phyloP scores from a whole-genome alignment of 2,329 filamentous ascomycete species.

The Aspergillus melleus region DNA sequence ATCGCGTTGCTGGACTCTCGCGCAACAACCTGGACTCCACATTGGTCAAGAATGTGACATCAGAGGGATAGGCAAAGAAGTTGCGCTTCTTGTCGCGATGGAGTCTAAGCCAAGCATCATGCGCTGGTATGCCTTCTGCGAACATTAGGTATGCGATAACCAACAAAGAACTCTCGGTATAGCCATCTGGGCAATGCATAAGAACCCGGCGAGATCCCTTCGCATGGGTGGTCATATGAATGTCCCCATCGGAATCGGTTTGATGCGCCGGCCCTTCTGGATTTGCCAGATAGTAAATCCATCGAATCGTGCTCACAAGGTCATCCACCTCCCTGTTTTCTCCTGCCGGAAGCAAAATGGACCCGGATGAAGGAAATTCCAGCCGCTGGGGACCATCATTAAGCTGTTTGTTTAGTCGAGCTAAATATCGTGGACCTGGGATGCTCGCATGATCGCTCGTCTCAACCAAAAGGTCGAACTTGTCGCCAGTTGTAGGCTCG shows the following conservation, averaged over 20 bases:
- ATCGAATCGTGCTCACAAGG: slow-evolving; percentile 81
- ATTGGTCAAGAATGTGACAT: slow-evolving; percentile 76
- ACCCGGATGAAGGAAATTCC: slow-evolving; percentile 93
- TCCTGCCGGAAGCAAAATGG: slow-evolving; percentile 80
- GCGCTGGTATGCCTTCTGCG: slow-evolving; percentile 75
- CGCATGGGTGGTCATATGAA: slow-evolving; percentile 48
- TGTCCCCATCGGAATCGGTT: slow-evolving; percentile 57
- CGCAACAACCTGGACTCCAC: slow-evolving; percentile 75
- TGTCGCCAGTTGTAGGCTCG: slow-evolving; percentile 51
- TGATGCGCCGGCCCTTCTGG: slow-evolving; percentile 46
- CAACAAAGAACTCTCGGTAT: slow-evolving; percentile 89
- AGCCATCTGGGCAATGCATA: slow-evolving; percentile 92
- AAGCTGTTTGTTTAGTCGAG: slow-evolving; percentile 60
- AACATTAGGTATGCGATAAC: slow-evolving; percentile 93
- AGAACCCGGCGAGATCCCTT: slow-evolving; percentile 67
- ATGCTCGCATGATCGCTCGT: slow-evolving; percentile 81
- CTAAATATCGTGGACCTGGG: slow-evolving; percentile 66
- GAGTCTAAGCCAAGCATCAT: slow-evolving; percentile 82
- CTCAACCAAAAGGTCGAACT: slow-evolving; percentile 82
- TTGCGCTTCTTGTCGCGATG: slow-evolving; percentile 81
- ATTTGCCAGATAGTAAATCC: slow-evolving; percentile 83
- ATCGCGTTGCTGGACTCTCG: slow-evolving; percentile 35
- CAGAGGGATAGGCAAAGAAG: slow-evolving; percentile 93
- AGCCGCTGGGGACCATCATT: slow-evolving; percentile 57
- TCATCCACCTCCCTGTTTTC: slow-evolving; percentile 80